Conservation (phyloP, 441 rosid species). For the Raphanus hybrid region DNA sequence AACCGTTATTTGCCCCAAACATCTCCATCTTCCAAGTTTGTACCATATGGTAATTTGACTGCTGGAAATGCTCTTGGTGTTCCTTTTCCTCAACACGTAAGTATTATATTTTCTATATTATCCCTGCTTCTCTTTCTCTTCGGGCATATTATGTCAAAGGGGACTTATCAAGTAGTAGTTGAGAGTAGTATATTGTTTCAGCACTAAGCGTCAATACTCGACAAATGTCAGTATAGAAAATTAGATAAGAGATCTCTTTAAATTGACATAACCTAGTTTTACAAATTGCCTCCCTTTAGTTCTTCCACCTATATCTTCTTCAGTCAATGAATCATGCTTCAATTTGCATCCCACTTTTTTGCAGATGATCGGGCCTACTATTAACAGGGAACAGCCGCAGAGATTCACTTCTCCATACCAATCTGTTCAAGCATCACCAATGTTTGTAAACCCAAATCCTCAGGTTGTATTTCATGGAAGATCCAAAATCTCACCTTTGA, state of each 20-base stretch:
- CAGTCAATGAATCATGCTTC: too few species aligned
- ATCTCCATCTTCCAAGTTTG: constrained; percentile 58
- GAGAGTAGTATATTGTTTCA: constrained; percentile 5
- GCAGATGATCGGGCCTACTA: constrained; percentile 60
- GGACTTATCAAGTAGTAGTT: background rate
- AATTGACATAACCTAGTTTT: constrained; percentile 1
- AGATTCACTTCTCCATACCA: constrained; percentile 69
- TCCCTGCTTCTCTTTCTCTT: constrained; percentile 19
- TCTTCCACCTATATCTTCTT: too few species aligned
- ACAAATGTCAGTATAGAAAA: background rate
- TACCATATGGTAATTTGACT: constrained; percentile 54
- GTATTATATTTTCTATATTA: constrained; percentile 40
- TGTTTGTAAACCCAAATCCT: constrained; percentile 62
- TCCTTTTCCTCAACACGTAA: constrained; percentile 65
- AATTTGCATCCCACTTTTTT: background rate
- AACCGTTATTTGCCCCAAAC: constrained; percentile 57
- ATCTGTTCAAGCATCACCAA: constrained; percentile 60
- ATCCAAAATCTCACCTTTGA: too few species aligned
- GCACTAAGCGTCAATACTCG: constrained; percentile 2
- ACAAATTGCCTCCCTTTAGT: too few species aligned
- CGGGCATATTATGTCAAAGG: constrained; percentile 5
- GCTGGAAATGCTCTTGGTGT: constrained; percentile 53
- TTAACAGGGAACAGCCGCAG: constrained; percentile 61
- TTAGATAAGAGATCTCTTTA: background rate
- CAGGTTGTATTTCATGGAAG: constrained; percentile 55